Conservation (phyloP, 2,329 filamentous ascomycete genomes). For the Phialophora tarda region DNA sequence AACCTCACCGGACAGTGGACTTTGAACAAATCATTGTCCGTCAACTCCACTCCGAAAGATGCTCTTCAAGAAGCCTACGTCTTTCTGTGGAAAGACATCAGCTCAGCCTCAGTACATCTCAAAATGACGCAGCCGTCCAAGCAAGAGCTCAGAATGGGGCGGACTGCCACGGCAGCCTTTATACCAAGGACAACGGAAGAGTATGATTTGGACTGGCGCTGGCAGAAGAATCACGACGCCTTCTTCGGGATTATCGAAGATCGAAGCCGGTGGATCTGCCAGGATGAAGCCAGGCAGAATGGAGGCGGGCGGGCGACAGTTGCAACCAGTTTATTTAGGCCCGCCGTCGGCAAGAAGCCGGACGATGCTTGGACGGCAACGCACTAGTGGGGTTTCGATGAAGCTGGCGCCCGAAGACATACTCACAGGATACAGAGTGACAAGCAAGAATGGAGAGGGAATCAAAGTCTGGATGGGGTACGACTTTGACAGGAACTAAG, state of each 20-base stretch:
- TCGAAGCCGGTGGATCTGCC: not conserved
- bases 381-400: conserved; percentile 10
- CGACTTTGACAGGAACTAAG: conserved; percentile 11
- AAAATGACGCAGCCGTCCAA: not conserved
- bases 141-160: not conserved
- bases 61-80: not conserved
- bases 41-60: not conserved
- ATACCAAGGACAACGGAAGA: not conserved
- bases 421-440: conserved; percentile 25
- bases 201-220: not conserved
- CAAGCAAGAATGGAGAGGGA: conserved; percentile 27
- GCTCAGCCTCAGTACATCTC: not conserved
- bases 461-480: conserved; percentile 36
- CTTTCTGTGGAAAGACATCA: not conserved
- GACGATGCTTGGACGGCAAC: conserved; percentile 2
- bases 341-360: conserved; percentile 1
- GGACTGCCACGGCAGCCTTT: not conserved
- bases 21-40: not conserved
- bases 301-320: not conserved
- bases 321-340: not conserved
- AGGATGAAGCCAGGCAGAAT: not conserved
- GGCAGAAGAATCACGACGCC: not conserved
- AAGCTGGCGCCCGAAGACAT: conserved; percentile 18
- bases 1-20: not conserved
- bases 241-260: not conserved